phyloP scores from a whole-genome alignment of 345 rosid genomes.

The Iberis pinnata region DNA sequence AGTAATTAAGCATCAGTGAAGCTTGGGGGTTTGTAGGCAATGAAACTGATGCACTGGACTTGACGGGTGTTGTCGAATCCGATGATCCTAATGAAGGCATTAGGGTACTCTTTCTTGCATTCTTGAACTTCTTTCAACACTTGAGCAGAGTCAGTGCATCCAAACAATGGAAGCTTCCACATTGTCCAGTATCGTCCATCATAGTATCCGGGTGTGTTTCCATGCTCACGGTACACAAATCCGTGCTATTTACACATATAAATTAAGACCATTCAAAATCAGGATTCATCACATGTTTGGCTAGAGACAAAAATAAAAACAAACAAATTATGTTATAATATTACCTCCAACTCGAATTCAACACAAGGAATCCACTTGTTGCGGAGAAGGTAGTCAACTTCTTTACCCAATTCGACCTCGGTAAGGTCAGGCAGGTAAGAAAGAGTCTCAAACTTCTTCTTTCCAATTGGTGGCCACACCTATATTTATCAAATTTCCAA shows the following conservation, averaged over 20 bases:
- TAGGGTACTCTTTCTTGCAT: conserved; percentile 32
- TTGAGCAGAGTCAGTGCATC: conserved; percentile 31
- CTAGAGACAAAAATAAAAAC: no score
- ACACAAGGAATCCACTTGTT: conserved; percentile 59
- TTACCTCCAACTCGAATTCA: conserved; percentile 51
- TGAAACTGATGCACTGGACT: conserved; percentile 39
- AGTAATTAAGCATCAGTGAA: conserved; percentile 27
- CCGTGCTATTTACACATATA: conserved; percentile 24
- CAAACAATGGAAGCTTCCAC: conserved; percentile 39
- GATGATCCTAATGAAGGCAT: conserved; percentile 32
- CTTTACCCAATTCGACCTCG: conserved; percentile 24
- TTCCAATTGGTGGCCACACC: conserved; percentile 45
- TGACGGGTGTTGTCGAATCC: conserved; percentile 37
- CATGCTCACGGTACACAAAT: conserved; percentile 37
- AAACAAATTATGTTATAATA: no score
- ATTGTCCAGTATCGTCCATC: conserved; percentile 39
- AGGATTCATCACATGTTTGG: no score
- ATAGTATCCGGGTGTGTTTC: conserved; percentile 30
- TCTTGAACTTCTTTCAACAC: conserved; percentile 35
- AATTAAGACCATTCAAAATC: not conserved
- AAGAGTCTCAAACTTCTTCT: conserved; percentile 48
- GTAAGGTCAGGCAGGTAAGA: conserved; percentile 48
- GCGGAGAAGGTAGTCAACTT: conserved; percentile 53
- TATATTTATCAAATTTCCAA: conserved; percentile 3
- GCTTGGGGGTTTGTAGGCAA: conserved; percentile 36